Conservation (phyloP, 75 land plant species). For the Cryptomeria japonica region DNA sequence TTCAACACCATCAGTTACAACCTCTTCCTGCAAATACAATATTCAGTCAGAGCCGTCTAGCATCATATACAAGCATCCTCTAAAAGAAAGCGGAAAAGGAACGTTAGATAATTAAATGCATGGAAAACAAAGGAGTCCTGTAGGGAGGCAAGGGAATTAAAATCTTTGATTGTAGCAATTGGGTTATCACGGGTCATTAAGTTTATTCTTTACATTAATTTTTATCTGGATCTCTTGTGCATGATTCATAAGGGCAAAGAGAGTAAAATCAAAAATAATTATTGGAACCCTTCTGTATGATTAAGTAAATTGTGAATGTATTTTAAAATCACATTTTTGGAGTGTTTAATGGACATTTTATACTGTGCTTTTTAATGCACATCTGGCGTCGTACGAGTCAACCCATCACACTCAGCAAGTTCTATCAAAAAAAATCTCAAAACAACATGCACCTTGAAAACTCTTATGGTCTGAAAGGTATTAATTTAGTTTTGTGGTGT, state of each 20-base stretch:
- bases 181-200: not conserved
- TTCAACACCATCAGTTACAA: conserved; percentile 70
- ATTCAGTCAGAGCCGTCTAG: not conserved
- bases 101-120: not conserved
- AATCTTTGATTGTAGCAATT: not conserved
- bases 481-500: too few species aligned
- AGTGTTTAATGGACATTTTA: too few species aligned
- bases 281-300: too few species aligned
- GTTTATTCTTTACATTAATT: not conserved
- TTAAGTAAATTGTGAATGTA: too few species aligned
- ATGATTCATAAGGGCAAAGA: not conserved
- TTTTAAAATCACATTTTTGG: too few species aligned
- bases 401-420: too few species aligned
- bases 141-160: not conserved
- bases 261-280: too few species aligned
- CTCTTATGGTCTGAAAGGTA: too few species aligned
- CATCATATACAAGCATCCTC: not conserved
- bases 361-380: too few species aligned
- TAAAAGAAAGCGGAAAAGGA: not conserved
- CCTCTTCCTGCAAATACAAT: conserved; percentile 62
- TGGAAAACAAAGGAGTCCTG: not conserved
- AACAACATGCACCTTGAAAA: too few species aligned
- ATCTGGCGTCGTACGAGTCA: too few species aligned
- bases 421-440: too few species aligned
- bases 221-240: not conserved